Percentiles rank a stretch among this genome's conserved stretches.
Conservation (phyloP, 352 stramenopile genomes). For the Blastocystis sp. region DNA sequence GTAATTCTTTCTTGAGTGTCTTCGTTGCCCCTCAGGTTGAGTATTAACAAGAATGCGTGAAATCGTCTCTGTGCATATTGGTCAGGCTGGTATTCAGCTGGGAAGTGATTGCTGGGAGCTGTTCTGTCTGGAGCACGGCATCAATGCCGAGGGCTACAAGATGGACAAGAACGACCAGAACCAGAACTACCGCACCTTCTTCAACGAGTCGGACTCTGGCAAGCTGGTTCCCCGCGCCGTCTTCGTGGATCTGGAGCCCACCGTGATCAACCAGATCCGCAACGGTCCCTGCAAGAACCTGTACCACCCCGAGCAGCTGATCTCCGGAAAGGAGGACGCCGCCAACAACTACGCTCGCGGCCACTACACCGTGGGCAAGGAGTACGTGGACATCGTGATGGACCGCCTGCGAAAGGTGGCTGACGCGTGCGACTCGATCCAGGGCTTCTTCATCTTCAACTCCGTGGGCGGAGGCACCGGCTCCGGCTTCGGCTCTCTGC, state of each 20-base stretch:
- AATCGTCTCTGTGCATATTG: conserved; percentile 92
- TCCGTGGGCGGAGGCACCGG: conserved; percentile 92
- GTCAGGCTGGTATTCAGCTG: conserved; percentile 86
- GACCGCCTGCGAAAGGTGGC: conserved; percentile 92
- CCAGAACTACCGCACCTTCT: conserved; percentile 93
- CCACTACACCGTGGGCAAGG: conserved; percentile 88
- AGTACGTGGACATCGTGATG: conserved; percentile 91
- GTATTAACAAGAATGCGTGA: conserved; percentile 80
- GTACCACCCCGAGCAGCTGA: conserved; percentile 97
- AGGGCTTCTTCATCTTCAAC: conserved; percentile 96
- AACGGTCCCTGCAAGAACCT: conserved; percentile 90
- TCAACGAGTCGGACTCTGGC: conserved; percentile 81
- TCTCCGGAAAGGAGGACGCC: conserved; percentile 89
- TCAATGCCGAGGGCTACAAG: conserved; percentile 73
- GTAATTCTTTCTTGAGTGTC: conserved; percentile 66
- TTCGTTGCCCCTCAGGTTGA: conserved; percentile 70
- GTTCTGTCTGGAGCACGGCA: conserved; percentile 86
- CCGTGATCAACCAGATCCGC: conserved; percentile 93
- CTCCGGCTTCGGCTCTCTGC: conserved; percentile 90
- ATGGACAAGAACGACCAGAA: conserved; percentile 78
- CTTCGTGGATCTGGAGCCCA: conserved; percentile 94
- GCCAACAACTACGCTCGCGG: conserved; percentile 86
- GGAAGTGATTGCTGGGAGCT: conserved; percentile 88
- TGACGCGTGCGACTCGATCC: conserved; percentile 91
- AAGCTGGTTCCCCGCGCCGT: conserved; percentile 95